phyloP scores from a whole-genome alignment of 345 rosid genomes.

The Durio zibethinus region DNA sequence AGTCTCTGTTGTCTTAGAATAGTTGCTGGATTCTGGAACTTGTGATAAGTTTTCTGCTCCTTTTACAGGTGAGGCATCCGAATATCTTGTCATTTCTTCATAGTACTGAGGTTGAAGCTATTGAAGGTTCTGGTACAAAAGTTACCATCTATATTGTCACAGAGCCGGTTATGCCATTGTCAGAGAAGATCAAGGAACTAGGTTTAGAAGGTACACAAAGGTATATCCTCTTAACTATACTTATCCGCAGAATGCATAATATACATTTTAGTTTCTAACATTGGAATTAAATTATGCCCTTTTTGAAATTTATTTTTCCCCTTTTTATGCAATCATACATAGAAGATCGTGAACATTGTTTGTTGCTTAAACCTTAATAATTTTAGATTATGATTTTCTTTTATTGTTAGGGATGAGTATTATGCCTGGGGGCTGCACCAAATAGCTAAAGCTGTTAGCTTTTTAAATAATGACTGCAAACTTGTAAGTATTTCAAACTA shows the following conservation, averaged over 20 bases:
- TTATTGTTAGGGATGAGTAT: constrained; percentile 82
- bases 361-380: neutral
- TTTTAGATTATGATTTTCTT: constrained; percentile 7
- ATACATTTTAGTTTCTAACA: neutral
- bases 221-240: constrained; percentile 31
- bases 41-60: neutral
- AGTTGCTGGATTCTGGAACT: neutral
- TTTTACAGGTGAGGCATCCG: constrained; percentile 92
- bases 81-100: constrained; percentile 88
- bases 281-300: neutral
- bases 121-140: constrained; percentile 66
- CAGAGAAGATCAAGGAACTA: constrained; percentile 95
- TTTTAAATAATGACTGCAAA: constrained; percentile 95
- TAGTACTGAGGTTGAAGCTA: constrained; percentile 85
- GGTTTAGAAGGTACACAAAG: constrained; percentile 87
- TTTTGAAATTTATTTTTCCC: neutral
- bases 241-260: neutral
- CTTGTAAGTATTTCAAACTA: constrained; percentile 55
- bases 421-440: constrained; percentile 89
- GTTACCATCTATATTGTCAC: constrained; percentile 89
- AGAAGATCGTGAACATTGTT: neutral
- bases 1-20: neutral
- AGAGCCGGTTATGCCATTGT: constrained; percentile 93
- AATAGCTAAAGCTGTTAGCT: constrained; percentile 98
- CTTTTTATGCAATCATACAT: neutral